phyloP scores from a whole-genome alignment of 108 stramenopile species.

The Nitzschia putrida region DNA sequence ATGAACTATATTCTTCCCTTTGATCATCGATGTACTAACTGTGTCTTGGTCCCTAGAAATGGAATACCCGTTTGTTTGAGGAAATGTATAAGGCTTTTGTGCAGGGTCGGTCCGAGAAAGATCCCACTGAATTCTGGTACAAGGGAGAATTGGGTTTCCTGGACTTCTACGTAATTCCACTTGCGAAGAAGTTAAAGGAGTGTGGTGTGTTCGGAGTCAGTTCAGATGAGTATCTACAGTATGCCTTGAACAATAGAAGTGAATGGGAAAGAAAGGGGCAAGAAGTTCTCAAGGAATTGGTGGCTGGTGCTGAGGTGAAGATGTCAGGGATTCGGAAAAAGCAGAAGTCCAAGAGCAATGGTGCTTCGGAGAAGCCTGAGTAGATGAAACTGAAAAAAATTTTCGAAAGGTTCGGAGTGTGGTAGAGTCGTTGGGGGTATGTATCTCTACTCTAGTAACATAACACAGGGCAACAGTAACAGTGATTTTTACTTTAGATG shows the following conservation, averaged over 20 bases:
- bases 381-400: too few relatives aligned
- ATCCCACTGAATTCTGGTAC: constrained; percentile 14
- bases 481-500: background rate
- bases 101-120: constrained; percentile 1
- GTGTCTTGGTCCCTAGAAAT: background rate
- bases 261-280: constrained; percentile 1
- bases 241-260: constrained; percentile 2
- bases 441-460: constrained; percentile 1
- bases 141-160: constrained; percentile 4
- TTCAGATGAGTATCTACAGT: constrained; percentile 5
- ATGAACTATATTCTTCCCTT: too few relatives aligned
- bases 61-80: constrained; percentile 9
- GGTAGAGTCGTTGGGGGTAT: background rate
- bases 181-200: background rate
- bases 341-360: too few relatives aligned
- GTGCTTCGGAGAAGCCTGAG: too few relatives aligned
- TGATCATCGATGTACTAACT: background rate
- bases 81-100: constrained; percentile 19
- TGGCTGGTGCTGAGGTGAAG: background rate
- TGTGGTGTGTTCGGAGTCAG: constrained; percentile 11
- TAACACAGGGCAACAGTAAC: background rate
- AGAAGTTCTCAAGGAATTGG: background rate
- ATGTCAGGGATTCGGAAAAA: background rate
- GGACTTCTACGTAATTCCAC: constrained; percentile 1
- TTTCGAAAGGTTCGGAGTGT: too few relatives aligned